Conservation (phyloP, 345 rosid species). For the Corchorus olitorius region DNA sequence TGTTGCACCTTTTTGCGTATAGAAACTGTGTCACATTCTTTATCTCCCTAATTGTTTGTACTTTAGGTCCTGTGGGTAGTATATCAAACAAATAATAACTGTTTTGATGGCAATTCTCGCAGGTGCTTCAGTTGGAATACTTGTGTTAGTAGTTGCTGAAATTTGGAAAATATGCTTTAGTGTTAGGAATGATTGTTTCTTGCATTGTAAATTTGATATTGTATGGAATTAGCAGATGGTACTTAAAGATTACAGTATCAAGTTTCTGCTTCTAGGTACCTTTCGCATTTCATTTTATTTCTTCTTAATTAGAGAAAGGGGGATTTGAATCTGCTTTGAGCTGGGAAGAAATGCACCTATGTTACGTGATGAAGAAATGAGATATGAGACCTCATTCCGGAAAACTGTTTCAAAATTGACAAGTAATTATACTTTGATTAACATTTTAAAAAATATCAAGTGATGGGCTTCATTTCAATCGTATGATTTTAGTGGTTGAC, state of each 20-base stretch:
- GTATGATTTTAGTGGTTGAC: background rate
- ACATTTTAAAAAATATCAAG: background rate
- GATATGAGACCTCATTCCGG: background rate
- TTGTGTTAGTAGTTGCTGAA: background rate
- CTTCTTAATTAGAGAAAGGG: too few relatives aligned
- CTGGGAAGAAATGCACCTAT: too few relatives aligned
- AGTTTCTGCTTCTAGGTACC: background rate
- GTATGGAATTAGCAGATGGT: background rate
- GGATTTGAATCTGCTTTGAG: too few relatives aligned
- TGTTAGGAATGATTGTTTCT: background rate
- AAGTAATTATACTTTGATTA: background rate
- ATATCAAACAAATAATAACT: background rate
- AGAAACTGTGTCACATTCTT: background rate
- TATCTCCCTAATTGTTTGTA: background rate
- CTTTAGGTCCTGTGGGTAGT: background rate
- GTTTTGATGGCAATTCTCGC: background rate
- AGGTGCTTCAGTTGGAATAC: background rate
- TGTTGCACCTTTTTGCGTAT: background rate
- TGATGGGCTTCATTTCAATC: background rate
- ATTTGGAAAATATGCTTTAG: conserved; percentile 6
- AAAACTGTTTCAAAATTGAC: background rate
- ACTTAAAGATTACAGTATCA: conserved; percentile 1
- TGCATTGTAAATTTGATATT: background rate
- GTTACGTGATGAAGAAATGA: background rate
- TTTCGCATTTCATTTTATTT: background rate